A percentile compares a stretch with the other conserved stretches of the same genome.
Conservation (phyloP, 768 basidiomycete species). For the Boletus vinaceobasis region DNA sequence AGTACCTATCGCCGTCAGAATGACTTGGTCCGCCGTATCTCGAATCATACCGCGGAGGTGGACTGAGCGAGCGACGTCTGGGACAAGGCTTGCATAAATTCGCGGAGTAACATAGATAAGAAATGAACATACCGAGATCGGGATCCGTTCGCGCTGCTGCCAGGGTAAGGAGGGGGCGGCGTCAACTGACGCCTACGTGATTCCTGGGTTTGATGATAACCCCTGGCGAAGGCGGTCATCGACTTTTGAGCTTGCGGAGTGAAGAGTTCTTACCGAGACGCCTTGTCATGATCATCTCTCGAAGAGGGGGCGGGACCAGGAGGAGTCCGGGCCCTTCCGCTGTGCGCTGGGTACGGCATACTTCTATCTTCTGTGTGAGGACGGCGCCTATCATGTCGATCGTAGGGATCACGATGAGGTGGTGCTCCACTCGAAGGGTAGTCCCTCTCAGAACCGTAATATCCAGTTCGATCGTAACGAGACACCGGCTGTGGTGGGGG, state of each 20-base stretch:
- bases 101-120: not conserved
- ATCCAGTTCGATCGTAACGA: slow-evolving; percentile 49
- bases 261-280: slow-evolving; percentile 46
- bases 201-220: slow-evolving; percentile 20
- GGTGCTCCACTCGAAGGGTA: slow-evolving; percentile 43
- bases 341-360: slow-evolving; percentile 40
- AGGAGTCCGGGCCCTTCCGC: slow-evolving; percentile 51
- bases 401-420: slow-evolving; percentile 50
- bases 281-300: slow-evolving; percentile 61
- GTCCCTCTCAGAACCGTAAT: slow-evolving; percentile 37
- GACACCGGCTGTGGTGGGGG: slow-evolving; percentile 44
- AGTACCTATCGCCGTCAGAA: slow-evolving; percentile 47
- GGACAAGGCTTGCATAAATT: not conserved
- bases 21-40: slow-evolving; percentile 51
- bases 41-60: slow-evolving; percentile 46
- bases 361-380: slow-evolving; percentile 42
- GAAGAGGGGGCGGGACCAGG: slow-evolving; percentile 56
- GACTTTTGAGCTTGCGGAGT: not conserved
- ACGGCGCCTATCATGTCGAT: slow-evolving; percentile 56
- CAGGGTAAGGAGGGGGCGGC: slow-evolving; percentile 51
- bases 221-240: slow-evolving; percentile 5
- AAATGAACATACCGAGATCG: slow-evolving; percentile 36
- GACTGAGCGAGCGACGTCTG: slow-evolving; percentile 74
- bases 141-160: slow-evolving; percentile 40
- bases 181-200: slow-evolving; percentile 51